Base-by-base conservation (phyloP, 2,329 filamentous ascomycete genomes). In the Alternaria angustiovoidea region DNA sequence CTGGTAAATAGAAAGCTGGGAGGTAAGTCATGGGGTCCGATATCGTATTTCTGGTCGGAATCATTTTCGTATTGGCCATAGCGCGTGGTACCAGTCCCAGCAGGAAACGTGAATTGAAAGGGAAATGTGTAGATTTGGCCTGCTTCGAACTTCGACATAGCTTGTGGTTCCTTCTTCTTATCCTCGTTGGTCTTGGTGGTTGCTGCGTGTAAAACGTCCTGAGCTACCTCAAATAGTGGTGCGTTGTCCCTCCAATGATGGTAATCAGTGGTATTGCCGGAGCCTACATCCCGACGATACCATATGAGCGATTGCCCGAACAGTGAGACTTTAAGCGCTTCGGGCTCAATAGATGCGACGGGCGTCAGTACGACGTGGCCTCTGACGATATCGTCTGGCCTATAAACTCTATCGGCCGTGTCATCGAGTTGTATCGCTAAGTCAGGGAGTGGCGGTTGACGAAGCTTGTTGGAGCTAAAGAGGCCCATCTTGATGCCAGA, bases 231-330 rank as follows among this genome's bases (percentile, higher is more conserved):
- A 54, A 73, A 73, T 1, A 74, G 51, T 1, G 64, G 66, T 12
- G 64, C 68, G 22, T 71, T 59, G 53, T 74, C 71, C 5, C 70
- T 63, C 48, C 64, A 74, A 42, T 74, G 71, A 9, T 52, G 12
- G 55, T 72, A 72, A 3, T 52, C 30, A 5, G 55, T 60, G 4
- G 9, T 43, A 12, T 54, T 44, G 11, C 46, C 59, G 26, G 38
- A 30, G 20, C 28, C 47, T 20, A 14, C 55, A 9, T 22, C 16
- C 18, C 7, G 18, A 12, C 38, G 38, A 14, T 41, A 22, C 38
- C 38, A 41, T 22, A 41, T 7, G 3, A 41, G 11, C 1, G 38
- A 41, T 26, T 67, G 41, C 7, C 72, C 72, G 59, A 68, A 72
- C 4, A 74, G 59, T 2, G 64, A 62, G 8, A 71, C 59, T 38